Conservation (phyloP, 2,329 filamentous ascomycete species). For the Teratosphaeria epicoccoides region DNA sequence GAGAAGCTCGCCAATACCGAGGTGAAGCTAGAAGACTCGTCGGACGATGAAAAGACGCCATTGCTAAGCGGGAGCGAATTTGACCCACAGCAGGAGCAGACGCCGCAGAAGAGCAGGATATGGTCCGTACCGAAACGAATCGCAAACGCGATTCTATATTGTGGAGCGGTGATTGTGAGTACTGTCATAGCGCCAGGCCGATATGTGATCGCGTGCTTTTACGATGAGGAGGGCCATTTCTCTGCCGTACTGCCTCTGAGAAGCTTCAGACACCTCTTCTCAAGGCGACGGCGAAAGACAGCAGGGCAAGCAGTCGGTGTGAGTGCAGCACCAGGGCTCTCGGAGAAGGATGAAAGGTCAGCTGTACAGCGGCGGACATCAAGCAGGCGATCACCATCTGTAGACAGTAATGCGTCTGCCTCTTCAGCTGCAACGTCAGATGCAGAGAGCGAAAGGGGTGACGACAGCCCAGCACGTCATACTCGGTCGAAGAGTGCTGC, state of each 20-base stretch:
- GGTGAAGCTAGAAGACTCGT: conserved; percentile 6
- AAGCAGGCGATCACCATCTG: conserved; percentile 30
- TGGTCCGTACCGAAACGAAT: conserved; percentile 43
- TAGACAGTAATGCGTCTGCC: conserved; percentile 25
- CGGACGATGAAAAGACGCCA: conserved; percentile 56
- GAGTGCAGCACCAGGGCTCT: conserved; percentile 21
- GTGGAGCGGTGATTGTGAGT: conserved; percentile 66
- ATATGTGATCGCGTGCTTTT: conserved; percentile 74
- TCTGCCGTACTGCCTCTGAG: conserved; percentile 64
- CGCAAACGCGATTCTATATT: conserved; percentile 60
- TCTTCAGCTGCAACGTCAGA: conserved; percentile 57
- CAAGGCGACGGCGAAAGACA: conserved; percentile 25
- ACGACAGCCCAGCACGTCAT: conserved; percentile 41
- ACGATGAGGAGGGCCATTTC: conserved; percentile 68
- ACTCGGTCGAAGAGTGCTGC: conserved; percentile 51
- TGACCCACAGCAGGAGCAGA: conserved; percentile 1
- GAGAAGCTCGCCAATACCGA: conserved; percentile 9
- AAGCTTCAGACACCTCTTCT: conserved; percentile 45
- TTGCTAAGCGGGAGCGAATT: conserved; percentile 39
- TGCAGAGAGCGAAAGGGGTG: conserved; percentile 47
- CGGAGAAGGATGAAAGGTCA: conserved; percentile 23
- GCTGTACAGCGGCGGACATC: conserved; percentile 21
- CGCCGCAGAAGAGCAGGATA: conserved; percentile 5
- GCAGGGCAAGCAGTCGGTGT: conserved; percentile 20
- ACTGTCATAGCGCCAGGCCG: conserved; percentile 69